Evolutionary conservation across 495 filamentous ascomycete species (phyloP), one percentile per base, ranked within the genome.

Genomic region (Aspergillus campestris): DNA sequence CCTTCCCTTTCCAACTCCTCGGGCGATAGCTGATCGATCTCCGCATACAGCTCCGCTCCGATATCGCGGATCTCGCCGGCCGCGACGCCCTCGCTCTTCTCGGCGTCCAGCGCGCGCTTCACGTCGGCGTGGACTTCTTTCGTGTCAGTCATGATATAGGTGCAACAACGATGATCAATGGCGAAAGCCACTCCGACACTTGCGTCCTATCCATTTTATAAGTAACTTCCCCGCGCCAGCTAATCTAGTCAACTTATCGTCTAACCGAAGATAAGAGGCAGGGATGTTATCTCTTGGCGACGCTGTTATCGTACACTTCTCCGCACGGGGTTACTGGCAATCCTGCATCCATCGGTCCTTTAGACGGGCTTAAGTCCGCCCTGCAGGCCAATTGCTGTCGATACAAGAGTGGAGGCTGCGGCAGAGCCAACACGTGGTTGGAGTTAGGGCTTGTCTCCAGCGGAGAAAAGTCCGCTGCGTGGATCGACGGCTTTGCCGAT

Each of bases 1-100:
- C 61, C 57, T 36, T 67, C 64, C 6, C 15, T 47, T 49, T 61
- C 59, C 35, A 67, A 34, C 38, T 67, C 64, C 37, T 63, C 59
- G 5, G 56, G 37, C 2, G 61, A 53, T 18, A 67, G 30, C 40
- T 64, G 61, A 34, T 59, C 61, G 1, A 49, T 58, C 42, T 65
- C 61, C 7, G 53, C 50, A 44, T 58, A 67, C 14, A 65, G 45
- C 41, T 60, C 45, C 28, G 58, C 64, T 31, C 58, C 64, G 15
- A 65, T 63, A 45, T 65, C 59, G 24, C 45, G 52, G 38, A 55
- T 43, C 30, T 58, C 51, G 18, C 53, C 53, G 13, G 58, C 42
- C 14, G 43, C 43, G 31, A 60, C 44, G 50, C 62, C 52, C 9
- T 39, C 34, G 11, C 47, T 47, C 31, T 58, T 60, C 54, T 59